A percentile compares a stretch with the other conserved stretches of the same genome.
phyloP scores from a whole-genome alignment of 768 basidiomycete genomes.

The Bullera alba region DNA sequence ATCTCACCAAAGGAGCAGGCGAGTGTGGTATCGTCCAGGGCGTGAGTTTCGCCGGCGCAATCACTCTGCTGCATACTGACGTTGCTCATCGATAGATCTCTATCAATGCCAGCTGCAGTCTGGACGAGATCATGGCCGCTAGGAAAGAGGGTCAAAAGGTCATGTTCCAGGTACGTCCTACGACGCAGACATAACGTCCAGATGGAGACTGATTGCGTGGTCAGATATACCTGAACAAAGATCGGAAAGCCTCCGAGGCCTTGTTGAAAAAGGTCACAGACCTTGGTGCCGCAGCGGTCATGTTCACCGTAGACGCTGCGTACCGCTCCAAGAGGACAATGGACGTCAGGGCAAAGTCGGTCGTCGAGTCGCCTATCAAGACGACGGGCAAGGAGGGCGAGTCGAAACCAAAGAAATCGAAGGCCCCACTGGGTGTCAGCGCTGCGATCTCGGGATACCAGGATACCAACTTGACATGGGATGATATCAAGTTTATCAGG shows the following conservation, averaged over 20 bases:
- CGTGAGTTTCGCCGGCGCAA: constrained; percentile 33
- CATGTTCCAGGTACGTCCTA: constrained; percentile 41
- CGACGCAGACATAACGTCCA: background rate
- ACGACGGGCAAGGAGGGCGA: constrained; percentile 3
- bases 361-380: constrained; percentile 12
- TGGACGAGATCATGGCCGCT: constrained; percentile 47
- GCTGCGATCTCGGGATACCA: constrained; percentile 44
- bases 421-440: constrained; percentile 38
- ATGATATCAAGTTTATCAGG: constrained; percentile 43
- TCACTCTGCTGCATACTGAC: background rate
- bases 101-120: constrained; percentile 44
- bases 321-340: constrained; percentile 62
- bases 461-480: constrained; percentile 45
- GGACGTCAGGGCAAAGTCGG: constrained; percentile 36
- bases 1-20: constrained; percentile 66
- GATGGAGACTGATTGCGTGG: background rate
- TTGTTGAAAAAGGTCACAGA: constrained; percentile 64
- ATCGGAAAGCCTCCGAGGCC: constrained; percentile 60
- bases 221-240: constrained; percentile 68
- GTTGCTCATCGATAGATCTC: constrained; percentile 34
- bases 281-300: constrained; percentile 78
- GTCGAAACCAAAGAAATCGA: constrained; percentile 8
- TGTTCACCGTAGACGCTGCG: constrained; percentile 86
- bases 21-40: constrained; percentile 65
- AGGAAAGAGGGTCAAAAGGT: constrained; percentile 39